Percentiles rank a stretch among this genome's conserved stretches.
Conservation (phyloP, 768 basidiomycete species). For the Agaricus blazei region DNA sequence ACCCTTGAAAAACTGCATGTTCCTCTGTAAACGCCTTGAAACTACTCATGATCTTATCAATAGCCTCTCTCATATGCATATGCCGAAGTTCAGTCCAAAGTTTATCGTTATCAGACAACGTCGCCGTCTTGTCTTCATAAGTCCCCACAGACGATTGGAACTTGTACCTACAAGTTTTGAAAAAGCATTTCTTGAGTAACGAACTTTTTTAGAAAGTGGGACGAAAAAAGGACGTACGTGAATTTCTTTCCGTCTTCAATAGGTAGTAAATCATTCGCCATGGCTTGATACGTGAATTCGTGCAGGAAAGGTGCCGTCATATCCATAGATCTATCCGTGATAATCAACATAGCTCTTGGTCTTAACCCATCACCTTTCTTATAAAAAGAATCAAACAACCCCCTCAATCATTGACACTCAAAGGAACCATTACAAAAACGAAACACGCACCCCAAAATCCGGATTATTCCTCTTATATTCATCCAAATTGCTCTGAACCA, state of each 20-base stretch:
- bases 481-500: slow-evolving; percentile 80
- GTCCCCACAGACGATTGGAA: slow-evolving; percentile 86
- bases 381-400: slow-evolving; percentile 1
- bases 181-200: not conserved
- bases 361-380: slow-evolving; percentile 58
- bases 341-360: slow-evolving; percentile 76
- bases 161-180: slow-evolving; percentile 61
- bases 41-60: slow-evolving; percentile 94
- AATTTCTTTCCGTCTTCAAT: slow-evolving; percentile 86
- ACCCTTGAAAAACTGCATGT: slow-evolving; percentile 94
- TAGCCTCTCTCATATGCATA: slow-evolving; percentile 98
- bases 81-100: slow-evolving; percentile 94
- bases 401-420: not conserved
- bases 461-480: slow-evolving; percentile 82
- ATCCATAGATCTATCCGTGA: slow-evolving; percentile 98
- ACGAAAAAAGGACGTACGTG: slow-evolving; percentile 48
- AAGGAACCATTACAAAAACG: not conserved
- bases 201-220: not conserved
- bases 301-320: slow-evolving; percentile 85
- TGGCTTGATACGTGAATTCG: slow-evolving; percentile 99
- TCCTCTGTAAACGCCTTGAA: slow-evolving; percentile 94
- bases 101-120: slow-evolving; percentile 79
- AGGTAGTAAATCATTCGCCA: slow-evolving; percentile 91
- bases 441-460: slow-evolving; percentile 73
- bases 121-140: slow-evolving; percentile 85